Evolutionary conservation across 2,329 filamentous ascomycete species (phyloP), one percentile per base, ranked within the genome.

Genomic region (Microascus cirrosus): DNA sequence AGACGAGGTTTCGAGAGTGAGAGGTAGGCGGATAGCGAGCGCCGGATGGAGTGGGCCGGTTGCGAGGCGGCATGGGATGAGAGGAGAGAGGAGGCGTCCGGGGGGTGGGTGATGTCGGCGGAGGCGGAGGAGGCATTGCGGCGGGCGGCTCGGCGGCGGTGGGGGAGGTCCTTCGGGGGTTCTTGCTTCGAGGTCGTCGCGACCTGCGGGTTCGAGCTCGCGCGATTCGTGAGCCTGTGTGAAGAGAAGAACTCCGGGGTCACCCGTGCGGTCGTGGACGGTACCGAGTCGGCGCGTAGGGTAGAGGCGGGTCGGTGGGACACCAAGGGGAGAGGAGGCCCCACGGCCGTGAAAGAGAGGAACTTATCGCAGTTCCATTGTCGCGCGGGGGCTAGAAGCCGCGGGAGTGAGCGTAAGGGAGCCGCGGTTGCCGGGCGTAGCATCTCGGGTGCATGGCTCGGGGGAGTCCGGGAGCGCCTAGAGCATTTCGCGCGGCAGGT

Each of bases 1-100:
- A 99, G 84, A 57, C 93, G 90, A 3, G 94, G 94, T 70, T 99
- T 99, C n/a, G 92, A 88, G 63, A 99, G 85, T 28, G 94, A 89
- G 62, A 99, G 85, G 65, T 90, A 90, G 34, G 90, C 85, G 24
- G 91, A 89, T 62, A 94, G 68, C 58, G 83, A 80, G 59, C 91
- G 89, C 25, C 81, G 80, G 56, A 81, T 59, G 18, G 83, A 83
- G 62, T 74, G 68, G 8, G 72, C 68, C 10, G 75, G 80, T 58
- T 76, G 77, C 54, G 71, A 71, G 53, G 75, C 78, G 58, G 77
- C 83, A 54, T 71, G 73, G 54, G 73, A 74, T 45, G 82, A 76
- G 24, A 86, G 76, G 18, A 78, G 70, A 4, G 82, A 79, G 3
- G 83, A 85, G 20, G 80, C 77, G 68, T 77, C 72, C 12, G 73